Conservation (phyloP, 192 early-diverging fungal genomes). For the Linnemannia zychae region DNA sequence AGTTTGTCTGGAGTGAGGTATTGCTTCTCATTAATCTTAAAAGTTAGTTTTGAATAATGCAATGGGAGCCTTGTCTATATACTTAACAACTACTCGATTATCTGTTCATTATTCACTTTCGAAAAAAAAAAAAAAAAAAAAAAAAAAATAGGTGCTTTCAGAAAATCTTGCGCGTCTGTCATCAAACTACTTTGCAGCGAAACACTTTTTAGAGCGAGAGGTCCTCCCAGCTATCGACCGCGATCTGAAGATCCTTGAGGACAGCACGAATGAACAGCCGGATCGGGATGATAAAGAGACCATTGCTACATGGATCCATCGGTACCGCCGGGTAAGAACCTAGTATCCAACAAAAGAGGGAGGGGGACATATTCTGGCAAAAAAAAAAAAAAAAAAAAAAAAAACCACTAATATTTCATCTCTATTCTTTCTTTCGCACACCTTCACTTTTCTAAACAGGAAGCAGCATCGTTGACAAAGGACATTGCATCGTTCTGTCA, state of each 20-base stretch:
- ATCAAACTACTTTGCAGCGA: constrained; percentile 73
- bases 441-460: too few species aligned
- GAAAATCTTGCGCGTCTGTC: constrained; percentile 73
- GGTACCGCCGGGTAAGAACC: constrained; percentile 42
- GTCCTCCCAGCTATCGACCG: constrained; percentile 65
- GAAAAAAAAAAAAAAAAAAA: neutral
- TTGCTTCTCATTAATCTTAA: neutral
- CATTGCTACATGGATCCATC: constrained; percentile 61
- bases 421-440: neutral
- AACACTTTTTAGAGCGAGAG: constrained; percentile 70
- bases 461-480: constrained; percentile 36
- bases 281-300: constrained; percentile 38
- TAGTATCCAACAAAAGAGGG: neutral
- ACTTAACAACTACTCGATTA: too few species aligned
- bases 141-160: constrained; percentile 61
- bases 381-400: neutral
- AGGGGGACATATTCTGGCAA: too few species aligned
- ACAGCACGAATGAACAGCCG: constrained; percentile 22
- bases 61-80: too few species aligned
- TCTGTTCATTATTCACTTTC: too few species aligned
- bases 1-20: constrained; percentile 72
- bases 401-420: constrained; percentile 3
- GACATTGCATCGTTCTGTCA: constrained; percentile 63
- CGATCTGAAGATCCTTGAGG: constrained; percentile 62
- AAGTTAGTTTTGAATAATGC: too few species aligned